Percentiles rank a stretch among this genome's conserved stretches.
Evolutionary conservation across 129 eudicot genomes (phyloP).

Genomic region (Flaveria robusta): DNA sequence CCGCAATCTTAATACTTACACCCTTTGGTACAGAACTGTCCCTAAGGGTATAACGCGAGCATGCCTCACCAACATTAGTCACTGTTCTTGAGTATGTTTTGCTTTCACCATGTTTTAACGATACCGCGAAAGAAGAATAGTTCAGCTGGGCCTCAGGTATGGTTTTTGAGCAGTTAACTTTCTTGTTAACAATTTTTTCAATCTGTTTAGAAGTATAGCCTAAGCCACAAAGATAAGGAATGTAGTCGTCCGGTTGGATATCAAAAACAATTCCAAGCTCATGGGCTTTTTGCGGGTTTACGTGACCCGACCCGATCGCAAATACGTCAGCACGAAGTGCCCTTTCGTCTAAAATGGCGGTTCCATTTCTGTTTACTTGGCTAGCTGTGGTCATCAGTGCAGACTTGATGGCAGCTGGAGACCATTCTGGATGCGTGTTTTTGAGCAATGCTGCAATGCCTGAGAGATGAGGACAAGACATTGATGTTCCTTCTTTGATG

Average conservation of each 20-base stretch:
- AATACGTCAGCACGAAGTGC: slow-evolving; percentile 42
- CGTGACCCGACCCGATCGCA: slow-evolving; percentile 62
- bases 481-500: slow-evolving; percentile 53
- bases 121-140: slow-evolving; percentile 59
- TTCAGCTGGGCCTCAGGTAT: slow-evolving; percentile 54
- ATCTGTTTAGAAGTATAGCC: slow-evolving; percentile 40
- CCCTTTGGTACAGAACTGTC: slow-evolving; percentile 30
- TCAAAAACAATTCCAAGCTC: slow-evolving; percentile 63
- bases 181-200: slow-evolving; percentile 10
- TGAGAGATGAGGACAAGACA: slow-evolving; percentile 65
- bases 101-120: slow-evolving; percentile 12
- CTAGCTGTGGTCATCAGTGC: slow-evolving; percentile 66
- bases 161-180: slow-evolving; percentile 32
- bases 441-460: slow-evolving; percentile 64
- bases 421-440: slow-evolving; percentile 66
- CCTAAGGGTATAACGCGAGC: slow-evolving; percentile 25
- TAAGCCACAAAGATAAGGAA: slow-evolving; percentile 61
- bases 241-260: slow-evolving; percentile 50
- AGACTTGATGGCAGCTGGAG: slow-evolving; percentile 68
- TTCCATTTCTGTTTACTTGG: slow-evolving; percentile 17
- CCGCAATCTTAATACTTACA: slow-evolving; percentile 26
- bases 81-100: slow-evolving; percentile 44
- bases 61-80: slow-evolving; percentile 54
- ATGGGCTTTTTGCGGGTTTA: slow-evolving; percentile 51
- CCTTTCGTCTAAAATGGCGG: slow-evolving; percentile 38